A percentile compares a stretch with the other conserved stretches of the same genome.
These are phyloP conservation scores for Colletotrichum costaricense DNA, from an alignment of 2,329 filamentous ascomycete species.

Conservation along the genomic window DNA sequence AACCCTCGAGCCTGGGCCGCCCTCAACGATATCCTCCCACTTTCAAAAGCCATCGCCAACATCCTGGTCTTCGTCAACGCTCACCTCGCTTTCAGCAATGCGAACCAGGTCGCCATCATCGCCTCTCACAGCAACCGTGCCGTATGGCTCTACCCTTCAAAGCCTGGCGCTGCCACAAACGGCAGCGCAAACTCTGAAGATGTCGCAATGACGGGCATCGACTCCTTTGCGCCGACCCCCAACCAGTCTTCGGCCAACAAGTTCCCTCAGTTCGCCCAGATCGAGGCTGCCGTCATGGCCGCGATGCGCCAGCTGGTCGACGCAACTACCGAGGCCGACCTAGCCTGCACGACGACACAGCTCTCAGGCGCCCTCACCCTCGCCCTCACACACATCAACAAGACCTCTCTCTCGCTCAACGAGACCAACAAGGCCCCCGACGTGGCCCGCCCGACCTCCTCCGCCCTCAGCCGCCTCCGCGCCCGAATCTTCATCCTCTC, in stretches of 20 bases:
- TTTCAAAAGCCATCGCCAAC: conserved; percentile 86
- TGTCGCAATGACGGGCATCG: conserved; percentile 66
- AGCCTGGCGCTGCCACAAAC: conserved; percentile 41
- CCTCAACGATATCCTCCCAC: conserved; percentile 77
- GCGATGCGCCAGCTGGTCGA: conserved; percentile 81
- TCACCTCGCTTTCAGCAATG: conserved; percentile 92
- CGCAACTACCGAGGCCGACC: conserved; percentile 72
- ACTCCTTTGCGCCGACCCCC: conserved; percentile 47
- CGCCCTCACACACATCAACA: conserved; percentile 91
- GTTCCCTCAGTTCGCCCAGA: conserved; percentile 89
- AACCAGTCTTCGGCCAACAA: conserved; percentile 77
- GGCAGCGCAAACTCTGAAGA: conserved; percentile 58
- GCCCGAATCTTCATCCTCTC: conserved; percentile 90
- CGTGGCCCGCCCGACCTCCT: conserved; percentile 45
- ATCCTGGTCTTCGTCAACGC: conserved; percentile 97
- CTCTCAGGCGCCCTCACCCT: conserved; percentile 92
- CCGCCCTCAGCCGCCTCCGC: conserved; percentile 65
- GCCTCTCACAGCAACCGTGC: conserved; percentile 90
- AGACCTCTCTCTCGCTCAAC: conserved; percentile 74
- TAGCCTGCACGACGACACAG: conserved; percentile 83
- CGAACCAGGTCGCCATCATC: conserved; percentile 91
- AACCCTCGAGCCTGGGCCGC: conserved; percentile 95
- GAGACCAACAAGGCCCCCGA: conserved; percentile 62
- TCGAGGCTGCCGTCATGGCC: conserved; percentile 82
- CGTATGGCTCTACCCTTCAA: conserved; percentile 86